Base-by-base conservation (phyloP, 2,329 filamentous ascomycete species). In the Arthrobotrys megalospora region DNA sequence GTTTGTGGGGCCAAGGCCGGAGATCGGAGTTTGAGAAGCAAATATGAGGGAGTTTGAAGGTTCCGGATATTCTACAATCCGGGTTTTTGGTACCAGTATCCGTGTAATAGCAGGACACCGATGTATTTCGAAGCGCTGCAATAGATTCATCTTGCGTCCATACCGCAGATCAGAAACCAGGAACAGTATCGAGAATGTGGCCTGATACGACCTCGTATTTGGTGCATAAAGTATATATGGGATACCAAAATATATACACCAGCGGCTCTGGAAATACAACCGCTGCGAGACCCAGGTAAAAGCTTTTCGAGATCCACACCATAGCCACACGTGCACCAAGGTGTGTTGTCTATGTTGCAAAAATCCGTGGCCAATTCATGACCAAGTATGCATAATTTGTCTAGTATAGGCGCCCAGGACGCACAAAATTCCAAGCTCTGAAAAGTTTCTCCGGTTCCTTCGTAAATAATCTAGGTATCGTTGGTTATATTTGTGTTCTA, bases 1-100 rank as follows among this genome's bases (percentile, higher is more conserved):
- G 3, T 73, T 41, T 45, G 69, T 73, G 10, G 69, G 69, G 16
- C 69, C 69, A 16, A 43, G 69, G 24, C 69, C 69, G 21, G 69
- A 73, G 5, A 73, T 73, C 32, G 69, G 69, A 58, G 47, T 73
- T n/a, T 73, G 38, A 48, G 36, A 16, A 47, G 12, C 2, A 36
- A 7, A 41, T 28, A 16, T 6, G 28, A 21, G 32, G n/a, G 38
- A 14, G 36, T 19, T 10, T 60, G 11, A 24, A 5, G 55, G 2
- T 24, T 60, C 55, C 55, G 55, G 55, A 16, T 28, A 28, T 60
- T 43, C 16, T 28, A 43, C 12, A n/a, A 43, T 43, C 55, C 36
- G 36, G 10, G 36, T 43, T 60, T 43, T 16, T 36, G 19, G 24
- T 34, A 24, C 53, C 41, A 1, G n/a, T 64, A 64, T 48, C 45